Evolutionary conservation across 2,329 filamentous ascomycete species (phyloP).

Genomic region (Dactylellina leptospora): DNA sequence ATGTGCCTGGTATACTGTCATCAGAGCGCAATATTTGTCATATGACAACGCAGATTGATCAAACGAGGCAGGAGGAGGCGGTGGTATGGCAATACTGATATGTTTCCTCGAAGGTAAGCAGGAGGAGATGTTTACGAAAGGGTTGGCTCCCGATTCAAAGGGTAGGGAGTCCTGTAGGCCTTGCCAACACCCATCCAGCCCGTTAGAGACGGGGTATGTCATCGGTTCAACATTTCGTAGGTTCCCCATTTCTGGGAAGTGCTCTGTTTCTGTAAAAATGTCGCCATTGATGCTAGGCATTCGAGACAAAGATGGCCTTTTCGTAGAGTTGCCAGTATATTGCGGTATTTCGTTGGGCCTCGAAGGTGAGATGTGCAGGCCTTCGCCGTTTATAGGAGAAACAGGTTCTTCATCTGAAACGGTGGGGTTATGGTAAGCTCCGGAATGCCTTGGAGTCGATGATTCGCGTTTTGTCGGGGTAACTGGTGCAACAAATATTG

Average conservation of each 20-base stretch:
- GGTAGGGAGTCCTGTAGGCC: constrained; percentile 29
- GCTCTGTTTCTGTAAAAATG: not conserved
- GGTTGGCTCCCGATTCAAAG: constrained; percentile 33
- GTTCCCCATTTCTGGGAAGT: constrained; percentile 13
- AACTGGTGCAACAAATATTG: constrained; percentile 8
- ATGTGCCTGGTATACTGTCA: constrained; percentile 48
- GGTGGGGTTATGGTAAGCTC: constrained; percentile 17
- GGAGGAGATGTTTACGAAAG: constrained; percentile 21
- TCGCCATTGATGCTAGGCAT: too few relatives aligned
- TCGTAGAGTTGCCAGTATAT: not conserved
- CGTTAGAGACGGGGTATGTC: constrained; percentile 23
- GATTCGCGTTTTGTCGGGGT: constrained; percentile 19
- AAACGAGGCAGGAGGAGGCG: constrained; percentile 9
- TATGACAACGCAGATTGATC: constrained; percentile 21
- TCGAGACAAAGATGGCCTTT: too few relatives aligned
- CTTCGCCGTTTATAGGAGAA: constrained; percentile 32
- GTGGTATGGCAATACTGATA: not conserved
- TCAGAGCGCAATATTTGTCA: constrained; percentile 30
- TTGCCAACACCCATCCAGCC: constrained; percentile 34
- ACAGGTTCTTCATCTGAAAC: constrained; percentile 48
- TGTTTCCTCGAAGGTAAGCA: constrained; percentile 1
- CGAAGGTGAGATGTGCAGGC: constrained; percentile 32
- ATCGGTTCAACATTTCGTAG: constrained; percentile 40
- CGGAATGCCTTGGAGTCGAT: constrained; percentile 12
- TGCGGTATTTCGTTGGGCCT: constrained; percentile 31